A percentile compares a stretch with the other conserved stretches of the same genome.
Evolutionary conservation across 805 yeast genomes (phyloP).

Genomic region (Helenozyma rhizophorensis): DNA sequence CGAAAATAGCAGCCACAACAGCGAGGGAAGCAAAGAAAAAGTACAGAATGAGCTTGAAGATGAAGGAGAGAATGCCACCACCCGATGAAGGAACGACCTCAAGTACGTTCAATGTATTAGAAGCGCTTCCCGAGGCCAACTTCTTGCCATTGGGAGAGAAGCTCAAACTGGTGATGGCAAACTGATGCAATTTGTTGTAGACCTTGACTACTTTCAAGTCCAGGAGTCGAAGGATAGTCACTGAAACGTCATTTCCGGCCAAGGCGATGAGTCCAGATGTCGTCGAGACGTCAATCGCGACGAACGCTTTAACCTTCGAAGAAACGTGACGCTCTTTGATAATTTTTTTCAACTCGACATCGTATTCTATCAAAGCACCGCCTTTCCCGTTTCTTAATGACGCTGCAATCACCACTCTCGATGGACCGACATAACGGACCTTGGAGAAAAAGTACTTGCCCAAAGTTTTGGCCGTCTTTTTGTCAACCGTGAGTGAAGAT

Average conservation of each 20-base stretch:
- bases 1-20: slow-evolving; percentile 25
- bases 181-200: slow-evolving; percentile 62
- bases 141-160: slow-evolving; percentile 65
- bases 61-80: slow-evolving; percentile 23
- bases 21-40: slow-evolving; percentile 29
- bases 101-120: slow-evolving; percentile 64
- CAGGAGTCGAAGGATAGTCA: slow-evolving; percentile 49
- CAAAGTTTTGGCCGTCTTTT: slow-evolving; percentile 18
- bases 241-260: slow-evolving; percentile 64
- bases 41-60: slow-evolving; percentile 31
- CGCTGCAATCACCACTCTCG: slow-evolving; percentile 31
- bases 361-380: slow-evolving; percentile 40
- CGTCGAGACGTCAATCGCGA: slow-evolving; percentile 45
- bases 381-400: slow-evolving; percentile 31
- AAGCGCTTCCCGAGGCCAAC: slow-evolving; percentile 73
- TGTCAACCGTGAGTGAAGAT: slow-evolving; percentile 19
- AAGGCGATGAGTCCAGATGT: slow-evolving; percentile 44
- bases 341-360: slow-evolving; percentile 38
- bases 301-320: slow-evolving; percentile 50
- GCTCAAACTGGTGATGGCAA: slow-evolving; percentile 70
- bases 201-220: slow-evolving; percentile 49
- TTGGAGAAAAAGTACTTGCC: slow-evolving; percentile 34
- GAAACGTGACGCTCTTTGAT: slow-evolving; percentile 40
- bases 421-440: slow-evolving; percentile 36
- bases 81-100: slow-evolving; percentile 7